A percentile compares a stretch with the other conserved stretches of the same genome.
Conservation (phyloP, 1,284 basidiomycete genomes). For the Apiotrichum gamsii region DNA sequence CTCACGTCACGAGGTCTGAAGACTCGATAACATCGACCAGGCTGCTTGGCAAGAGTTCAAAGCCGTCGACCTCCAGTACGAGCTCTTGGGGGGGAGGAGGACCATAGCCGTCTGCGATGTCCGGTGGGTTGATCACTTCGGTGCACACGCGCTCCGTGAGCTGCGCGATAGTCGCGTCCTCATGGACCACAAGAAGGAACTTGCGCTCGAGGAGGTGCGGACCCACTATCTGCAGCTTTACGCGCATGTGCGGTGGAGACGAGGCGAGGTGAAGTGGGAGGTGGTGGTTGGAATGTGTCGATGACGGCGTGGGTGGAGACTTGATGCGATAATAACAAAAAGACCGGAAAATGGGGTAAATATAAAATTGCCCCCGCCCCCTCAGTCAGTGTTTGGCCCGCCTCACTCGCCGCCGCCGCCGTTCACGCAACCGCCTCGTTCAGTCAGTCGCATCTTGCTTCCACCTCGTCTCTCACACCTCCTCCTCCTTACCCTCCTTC, state of each 20-base stretch:
- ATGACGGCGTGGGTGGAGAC: no score
- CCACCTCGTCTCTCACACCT: no score
- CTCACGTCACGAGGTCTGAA: constrained; percentile 42
- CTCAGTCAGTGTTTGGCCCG: no score
- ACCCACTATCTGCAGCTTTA: constrained; percentile 29
- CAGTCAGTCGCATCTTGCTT: no score
- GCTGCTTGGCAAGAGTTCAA: constrained; percentile 41
- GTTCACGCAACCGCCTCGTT: no score
- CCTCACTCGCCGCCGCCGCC: no score
- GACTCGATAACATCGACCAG: constrained; percentile 28
- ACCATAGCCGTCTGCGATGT: background rate
- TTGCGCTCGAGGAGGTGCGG: constrained; percentile 31
- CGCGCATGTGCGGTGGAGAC: constrained; percentile 24
- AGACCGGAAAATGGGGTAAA: no score
- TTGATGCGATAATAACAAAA: no score
- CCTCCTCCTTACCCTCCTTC: no score
- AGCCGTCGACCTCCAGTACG: constrained; percentile 44
- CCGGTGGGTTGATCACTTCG: background rate
- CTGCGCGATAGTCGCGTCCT: background rate
- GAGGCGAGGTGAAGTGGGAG: background rate
- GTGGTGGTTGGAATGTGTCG: no score
- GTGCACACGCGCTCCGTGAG: constrained; percentile 1
- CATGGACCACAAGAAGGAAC: constrained; percentile 17
- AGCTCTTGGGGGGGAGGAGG: constrained; percentile 5
- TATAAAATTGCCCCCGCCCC: no score